Evolutionary conservation across 352 stramenopile species (phyloP), one percentile per base, ranked within the genome.

Genomic region (Globisporangium emineosum): DNA sequence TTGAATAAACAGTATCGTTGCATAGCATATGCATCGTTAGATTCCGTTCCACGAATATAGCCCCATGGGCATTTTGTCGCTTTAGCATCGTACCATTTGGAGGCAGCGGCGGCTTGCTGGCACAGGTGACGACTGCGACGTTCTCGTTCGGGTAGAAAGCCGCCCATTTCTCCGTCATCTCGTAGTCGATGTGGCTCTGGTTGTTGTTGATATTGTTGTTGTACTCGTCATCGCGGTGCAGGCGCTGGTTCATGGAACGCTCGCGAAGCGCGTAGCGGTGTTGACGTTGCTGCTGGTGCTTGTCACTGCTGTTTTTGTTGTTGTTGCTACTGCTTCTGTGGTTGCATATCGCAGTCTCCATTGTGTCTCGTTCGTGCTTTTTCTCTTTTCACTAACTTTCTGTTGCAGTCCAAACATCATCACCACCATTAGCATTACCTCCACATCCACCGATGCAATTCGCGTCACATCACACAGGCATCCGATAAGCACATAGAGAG

Each of bases 61-160:
- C 21, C n/a, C n/a, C n/a, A n/a, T n/a, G n/a, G n/a, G n/a, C n/a
- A n/a, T n/a, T n/a, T n/a, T n/a, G n/a, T n/a, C n/a, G n/a, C n/a
- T n/a, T n/a, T n/a, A n/a, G n/a, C n/a, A n/a, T 35, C 55, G 8
- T 56, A 91, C 82, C 79, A 68, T 78, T 69, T 2, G 81, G 77
- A 6, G 81, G 83, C n/a, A 83, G 57, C 29, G 76, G 76, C 29
- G 81, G 76, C 33, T 85, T 76, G 43, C 73, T 70, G 13, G 83
- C 70, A 30, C 66, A 80, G 37, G 76, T 88, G 64, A 91, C 79
- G 35, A 91, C 75, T 19, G 69, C 78, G 30, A 91, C 69, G 37
- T 82, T 60, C 49, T 78, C 69, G 37, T 74, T 78, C 21, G 79
- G 77, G 50, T 91, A 91, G 57, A 82, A 79, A 29, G 72, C 64